phyloP scores from a whole-genome alignment of 225 moss, liverwort and hornwort species.

The Polytrichum formosum region DNA sequence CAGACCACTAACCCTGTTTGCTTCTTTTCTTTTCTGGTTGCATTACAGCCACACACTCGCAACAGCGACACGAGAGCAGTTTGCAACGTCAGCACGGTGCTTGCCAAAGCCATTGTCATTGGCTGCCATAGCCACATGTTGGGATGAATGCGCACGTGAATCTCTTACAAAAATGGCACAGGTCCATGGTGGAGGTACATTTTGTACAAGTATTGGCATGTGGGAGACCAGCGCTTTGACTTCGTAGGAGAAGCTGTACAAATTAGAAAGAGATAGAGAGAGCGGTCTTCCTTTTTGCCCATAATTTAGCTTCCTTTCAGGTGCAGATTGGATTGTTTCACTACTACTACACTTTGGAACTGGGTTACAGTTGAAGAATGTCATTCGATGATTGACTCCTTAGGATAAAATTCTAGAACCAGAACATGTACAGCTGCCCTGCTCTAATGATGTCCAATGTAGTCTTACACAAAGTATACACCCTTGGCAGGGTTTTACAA shows the following conservation, averaged over 20 bases:
- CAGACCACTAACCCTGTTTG: too few relatives aligned
- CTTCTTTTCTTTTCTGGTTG: too few relatives aligned
- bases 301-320: background rate
- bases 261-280: background rate
- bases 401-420: background rate
- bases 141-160: constrained; percentile 49
- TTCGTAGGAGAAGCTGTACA: background rate
- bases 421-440: background rate
- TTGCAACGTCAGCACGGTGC: constrained; percentile 2
- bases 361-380: background rate
- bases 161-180: constrained; percentile 38
- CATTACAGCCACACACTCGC: constrained; percentile 5
- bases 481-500: background rate
- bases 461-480: constrained; percentile 2
- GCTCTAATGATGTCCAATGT: background rate
- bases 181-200: constrained; percentile 47
- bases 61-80: constrained; percentile 5
- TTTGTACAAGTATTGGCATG: constrained; percentile 40
- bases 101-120: constrained; percentile 39
- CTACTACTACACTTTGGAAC: background rate
- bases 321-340: background rate
- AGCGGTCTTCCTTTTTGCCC: background rate
- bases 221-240: constrained; percentile 26
- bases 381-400: background rate
- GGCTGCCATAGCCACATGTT: constrained; percentile 32